Evolutionary conservation across 495 filamentous ascomycete species (phyloP), one percentile per base, ranked within the genome.

Genomic region (Neurospora sp.): DNA sequence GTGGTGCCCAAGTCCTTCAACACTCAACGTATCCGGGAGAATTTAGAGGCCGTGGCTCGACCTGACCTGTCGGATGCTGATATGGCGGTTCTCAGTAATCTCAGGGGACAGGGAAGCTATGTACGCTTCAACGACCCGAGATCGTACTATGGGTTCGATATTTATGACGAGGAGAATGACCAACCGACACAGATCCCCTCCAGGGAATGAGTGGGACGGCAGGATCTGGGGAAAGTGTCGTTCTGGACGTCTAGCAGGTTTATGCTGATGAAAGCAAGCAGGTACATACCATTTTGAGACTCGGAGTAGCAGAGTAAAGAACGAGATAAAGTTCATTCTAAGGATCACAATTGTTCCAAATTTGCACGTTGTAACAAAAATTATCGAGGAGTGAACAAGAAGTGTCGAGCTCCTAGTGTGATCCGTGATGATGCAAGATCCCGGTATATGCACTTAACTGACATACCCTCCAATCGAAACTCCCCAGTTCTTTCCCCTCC

Each of bases 1-100:
- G 75, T 78, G 18, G 76, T 82, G 2, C 81, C 79, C 8, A 82
- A 82, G 88, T 78, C 89, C 77, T 72, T 92, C 85, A 39, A 90
- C 86, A 70, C 88, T 89, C 83, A 84, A 83, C 75, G 86, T 87
- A 78, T 89, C 80, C 62, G 85, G 81, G 76, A 88, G 84, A 80
- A 80, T 73, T 12, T 54, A 9, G 46, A 54, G n/a, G 46, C 46
- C 0, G 4, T 54, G n/a, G 20, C 35, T 81, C 10, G 18, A 73
- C 37, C 48, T 79, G 23, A 77, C 20, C 69, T 83, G 5, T 74
- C 77, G 18, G 79, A 78, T 10, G 71, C 76, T 0, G 39, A 76
- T 2, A 80, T 77, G 72, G 14, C 44, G 16, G 46, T 35, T 4
- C 72, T 82, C 4, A 73, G 80, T 27, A 41, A 71, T 6, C n/a